A percentile compares a stretch with the other conserved stretches of the same genome.
Evolutionary conservation across 225 moss, liverwort and hornwort species (phyloP).

Genomic region (Physcomitrium patens): DNA sequence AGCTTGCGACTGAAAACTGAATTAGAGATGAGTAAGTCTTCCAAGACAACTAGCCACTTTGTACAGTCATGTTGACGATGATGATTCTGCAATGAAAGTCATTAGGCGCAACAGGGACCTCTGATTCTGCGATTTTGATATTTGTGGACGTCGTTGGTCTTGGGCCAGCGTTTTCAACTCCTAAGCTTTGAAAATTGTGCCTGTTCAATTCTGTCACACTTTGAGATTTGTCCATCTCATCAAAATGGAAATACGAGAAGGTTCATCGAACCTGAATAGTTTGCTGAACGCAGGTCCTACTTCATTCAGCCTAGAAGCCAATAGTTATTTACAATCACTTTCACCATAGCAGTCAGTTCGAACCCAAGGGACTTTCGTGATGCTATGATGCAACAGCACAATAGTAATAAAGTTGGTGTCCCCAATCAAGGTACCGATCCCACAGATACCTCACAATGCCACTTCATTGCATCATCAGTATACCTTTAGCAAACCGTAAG

Average conservation of each 20-base stretch:
- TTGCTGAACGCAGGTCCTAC: conserved; percentile 21
- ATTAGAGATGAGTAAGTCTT: not conserved
- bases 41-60: not conserved
- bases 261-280: not conserved
- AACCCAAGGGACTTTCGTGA: conserved; percentile 39
- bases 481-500: no score
- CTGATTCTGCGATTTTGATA: not conserved
- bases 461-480: no score
- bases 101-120: not conserved
- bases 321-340: conserved; percentile 59
- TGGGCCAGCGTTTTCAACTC: not conserved
- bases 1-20: not conserved
- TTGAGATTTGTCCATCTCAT: not conserved
- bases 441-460: no score
- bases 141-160: not conserved
- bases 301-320: conserved; percentile 51
- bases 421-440: no score
- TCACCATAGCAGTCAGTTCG: conserved; percentile 52
- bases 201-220: not conserved
- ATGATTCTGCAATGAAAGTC: not conserved
- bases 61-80: not conserved
- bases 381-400: conserved; percentile 23
- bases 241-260: not conserved
- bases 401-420: not conserved
- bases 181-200: not conserved